Conservation (phyloP, 2,329 filamentous ascomycete species). For the Pseudogymnoascus sp. region DNA sequence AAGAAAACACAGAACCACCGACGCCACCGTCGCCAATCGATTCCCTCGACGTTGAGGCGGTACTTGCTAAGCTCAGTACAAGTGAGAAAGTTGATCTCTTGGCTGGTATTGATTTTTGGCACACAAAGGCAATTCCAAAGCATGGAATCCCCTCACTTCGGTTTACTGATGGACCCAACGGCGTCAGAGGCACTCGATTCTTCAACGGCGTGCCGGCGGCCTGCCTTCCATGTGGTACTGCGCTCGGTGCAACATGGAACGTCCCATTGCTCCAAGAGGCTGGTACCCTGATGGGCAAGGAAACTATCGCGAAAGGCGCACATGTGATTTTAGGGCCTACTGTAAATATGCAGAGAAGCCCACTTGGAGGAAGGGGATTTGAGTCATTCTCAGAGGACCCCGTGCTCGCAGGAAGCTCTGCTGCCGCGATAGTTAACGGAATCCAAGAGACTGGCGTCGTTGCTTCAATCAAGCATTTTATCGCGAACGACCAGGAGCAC, state of each 20-base stretch:
- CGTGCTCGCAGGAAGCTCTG: conserved; percentile 34
- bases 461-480: conserved; percentile 38
- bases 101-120: conserved; percentile 27
- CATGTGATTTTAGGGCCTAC: conserved; percentile 62
- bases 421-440: conserved; percentile 33
- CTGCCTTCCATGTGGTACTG: conserved; percentile 33
- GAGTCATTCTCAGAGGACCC: conserved; percentile 41
- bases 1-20: conserved; percentile 10
- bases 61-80: conserved; percentile 41
- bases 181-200: conserved; percentile 24
- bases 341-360: conserved; percentile 38
- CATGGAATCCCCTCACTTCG: conserved; percentile 23
- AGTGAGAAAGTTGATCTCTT: conserved; percentile 43
- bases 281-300: conserved; percentile 48
- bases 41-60: conserved; percentile 38
- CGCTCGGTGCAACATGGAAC: conserved; percentile 55
- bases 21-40: conserved; percentile 11
- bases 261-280: conserved; percentile 51
- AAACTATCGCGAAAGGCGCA: conserved; percentile 58
- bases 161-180: conserved; percentile 26
- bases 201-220: conserved; percentile 34
- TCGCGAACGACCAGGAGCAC: conserved; percentile 35
- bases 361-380: conserved; percentile 38
- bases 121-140: conserved; percentile 21
- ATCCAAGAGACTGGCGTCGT: conserved; percentile 33